Evolutionary conservation across 2,329 filamentous ascomycete genomes (phyloP), one percentile per base, ranked within the genome.

Genomic region (Ceratocystis diversiconidia): DNA sequence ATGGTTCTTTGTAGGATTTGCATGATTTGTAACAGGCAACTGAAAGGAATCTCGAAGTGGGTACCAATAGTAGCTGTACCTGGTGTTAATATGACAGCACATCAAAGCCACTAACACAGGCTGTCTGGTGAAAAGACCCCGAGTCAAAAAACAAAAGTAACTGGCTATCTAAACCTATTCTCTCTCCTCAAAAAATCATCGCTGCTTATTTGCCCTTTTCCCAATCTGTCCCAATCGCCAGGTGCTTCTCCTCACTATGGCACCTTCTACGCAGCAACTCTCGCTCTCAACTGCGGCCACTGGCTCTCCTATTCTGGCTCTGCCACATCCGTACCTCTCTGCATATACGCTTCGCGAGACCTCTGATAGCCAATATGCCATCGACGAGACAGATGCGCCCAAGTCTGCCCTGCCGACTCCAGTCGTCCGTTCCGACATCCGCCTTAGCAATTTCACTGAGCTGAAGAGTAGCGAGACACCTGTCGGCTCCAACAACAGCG

Each of bases 401-500:
- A 68, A 71, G 52, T 70, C 72, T 1, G 67, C 70, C 7, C 73
- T 72, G 57, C 70, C 70, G 19, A 68, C 71, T 17, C 71, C 74
- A 2, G 68, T 72, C n/a, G 69, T 71, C n/a, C 73, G 74, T 4
- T 67, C 71, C 63, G 69, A 71, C 15, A 71, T 80, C 68, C 74
- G 72, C 73, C 79, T 80, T 65, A 75, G 77, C 30, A 76, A 79
- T 67, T 79, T 78, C 44, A 70, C 74, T 44, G 74, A 76, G 68
- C 76, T 79, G 64, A 80, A 79, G 70, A 80, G 78, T 12, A 79
- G 76, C 71, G 77, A 80, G 69, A 73, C 79, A 17, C 79, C 79
- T 3, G 71, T 78, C 46, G 74, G 75, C 57, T 80, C 79, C 66
- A 80, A 82, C 73, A 83, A 83, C 73, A 80, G 79, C 59, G 73